A percentile compares a stretch with the other conserved stretches of the same genome.
Conservation (phyloP, 2,329 filamentous ascomycete species). For the Elsinoe batatas region DNA sequence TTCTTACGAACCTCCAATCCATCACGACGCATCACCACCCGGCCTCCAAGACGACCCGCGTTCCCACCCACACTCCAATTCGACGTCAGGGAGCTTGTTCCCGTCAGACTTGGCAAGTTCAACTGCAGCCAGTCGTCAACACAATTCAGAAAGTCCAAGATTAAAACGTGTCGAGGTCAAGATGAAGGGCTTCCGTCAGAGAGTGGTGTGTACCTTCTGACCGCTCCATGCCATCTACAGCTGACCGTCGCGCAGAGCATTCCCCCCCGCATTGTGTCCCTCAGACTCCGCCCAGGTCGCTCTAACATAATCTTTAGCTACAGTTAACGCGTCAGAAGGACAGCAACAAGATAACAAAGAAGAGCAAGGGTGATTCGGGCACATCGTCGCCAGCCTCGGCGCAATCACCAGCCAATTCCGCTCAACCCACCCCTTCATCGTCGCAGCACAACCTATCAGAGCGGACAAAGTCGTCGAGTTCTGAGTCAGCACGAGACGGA, state of each 20-base stretch:
- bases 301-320: conserved; percentile 15
- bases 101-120: conserved; percentile 1
- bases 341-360: conserved; percentile 62
- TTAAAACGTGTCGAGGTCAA: conserved; percentile 15
- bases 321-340: conserved; percentile 46
- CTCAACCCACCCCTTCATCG: conserved; percentile 69
- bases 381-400: conserved; percentile 60
- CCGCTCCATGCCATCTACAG: conserved; percentile 13
- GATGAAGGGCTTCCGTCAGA: conserved; percentile 97
- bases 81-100: conserved; percentile 9
- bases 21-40: neutral
- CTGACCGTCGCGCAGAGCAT: conserved; percentile 12
- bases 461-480: conserved; percentile 66
- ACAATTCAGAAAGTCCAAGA: neutral
- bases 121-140: conserved; percentile 7
- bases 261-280: conserved; percentile 18
- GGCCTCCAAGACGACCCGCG: neutral
- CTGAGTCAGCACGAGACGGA: conserved; percentile 29
- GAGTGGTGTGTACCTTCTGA: conserved; percentile 63
- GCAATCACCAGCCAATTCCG: conserved; percentile 51
- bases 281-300: conserved; percentile 18
- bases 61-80: conserved; percentile 7
- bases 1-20: neutral
- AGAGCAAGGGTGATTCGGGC: conserved; percentile 49
- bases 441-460: conserved; percentile 83